These are phyloP conservation scores for Inonotus obliquus DNA, from an alignment of 1,284 basidiomycete species.

Conservation along the genomic window DNA sequence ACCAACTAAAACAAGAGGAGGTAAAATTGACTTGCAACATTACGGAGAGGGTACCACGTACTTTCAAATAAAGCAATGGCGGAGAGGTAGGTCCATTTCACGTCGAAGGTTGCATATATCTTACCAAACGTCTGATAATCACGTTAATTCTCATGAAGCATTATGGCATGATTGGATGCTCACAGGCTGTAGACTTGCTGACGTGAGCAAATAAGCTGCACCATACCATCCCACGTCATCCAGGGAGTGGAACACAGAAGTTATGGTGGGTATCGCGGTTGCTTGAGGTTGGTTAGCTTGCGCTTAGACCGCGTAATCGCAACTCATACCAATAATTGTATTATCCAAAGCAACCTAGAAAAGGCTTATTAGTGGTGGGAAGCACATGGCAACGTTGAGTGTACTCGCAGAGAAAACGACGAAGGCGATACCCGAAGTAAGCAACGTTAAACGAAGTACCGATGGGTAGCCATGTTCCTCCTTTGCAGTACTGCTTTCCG, in stretches of 20 bases:
- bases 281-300: constrained; percentile 18
- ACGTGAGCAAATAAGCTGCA: constrained; percentile 34
- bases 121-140: constrained; percentile 17
- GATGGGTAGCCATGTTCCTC: neutral
- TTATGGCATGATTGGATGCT: neutral
- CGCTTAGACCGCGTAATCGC: neutral
- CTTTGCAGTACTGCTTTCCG: too few species aligned
- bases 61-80: constrained; percentile 31
- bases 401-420: neutral
- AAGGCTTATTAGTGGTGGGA: neutral
- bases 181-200: constrained; percentile 18
- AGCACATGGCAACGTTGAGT: neutral
- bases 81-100: constrained; percentile 29
- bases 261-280: constrained; percentile 33
- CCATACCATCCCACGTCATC: constrained; percentile 18
- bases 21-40: neutral
- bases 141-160: neutral
- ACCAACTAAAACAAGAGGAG: constrained; percentile 26
- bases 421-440: neutral
- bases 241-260: constrained; percentile 19
- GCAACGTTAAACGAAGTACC: neutral
- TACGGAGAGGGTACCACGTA: neutral
- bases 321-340: constrained; percentile 29
- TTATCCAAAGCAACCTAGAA: constrained; percentile 29
- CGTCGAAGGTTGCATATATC: constrained; percentile 19